Conservation (phyloP, 2,329 filamentous ascomycete species). For the Tolypocladium album region DNA sequence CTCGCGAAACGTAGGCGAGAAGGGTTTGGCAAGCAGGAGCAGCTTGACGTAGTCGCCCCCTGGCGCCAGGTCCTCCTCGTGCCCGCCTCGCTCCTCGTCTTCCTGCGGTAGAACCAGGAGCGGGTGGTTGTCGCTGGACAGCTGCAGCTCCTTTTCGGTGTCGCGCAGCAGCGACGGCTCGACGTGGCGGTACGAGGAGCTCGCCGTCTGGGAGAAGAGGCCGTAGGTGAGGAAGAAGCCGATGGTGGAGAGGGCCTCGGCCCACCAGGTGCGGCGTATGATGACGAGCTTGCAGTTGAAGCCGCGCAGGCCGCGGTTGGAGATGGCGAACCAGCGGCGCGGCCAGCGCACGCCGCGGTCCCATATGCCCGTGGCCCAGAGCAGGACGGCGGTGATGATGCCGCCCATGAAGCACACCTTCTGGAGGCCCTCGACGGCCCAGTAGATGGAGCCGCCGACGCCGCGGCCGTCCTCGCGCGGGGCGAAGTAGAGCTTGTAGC, state of each 20-base stretch:
- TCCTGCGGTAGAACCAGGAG: slow-evolving; percentile 31
- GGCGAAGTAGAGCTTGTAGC: slow-evolving; percentile 85
- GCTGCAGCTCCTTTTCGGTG: slow-evolving; percentile 47
- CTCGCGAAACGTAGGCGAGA: slow-evolving; percentile 86
- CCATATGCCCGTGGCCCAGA: slow-evolving; percentile 96
- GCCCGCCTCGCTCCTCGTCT: slow-evolving; percentile 54
- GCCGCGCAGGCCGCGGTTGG: slow-evolving; percentile 78
- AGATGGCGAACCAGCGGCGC: slow-evolving; percentile 75
- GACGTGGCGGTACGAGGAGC: slow-evolving; percentile 66
- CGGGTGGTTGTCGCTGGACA: slow-evolving; percentile 30
- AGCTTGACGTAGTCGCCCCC: slow-evolving; percentile 91
- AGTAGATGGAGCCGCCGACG: slow-evolving; percentile 89
- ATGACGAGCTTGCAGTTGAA: slow-evolving; percentile 97
- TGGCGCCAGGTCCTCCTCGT: slow-evolving; percentile 82
- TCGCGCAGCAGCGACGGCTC: slow-evolving; percentile 52
- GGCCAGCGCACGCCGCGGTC: slow-evolving; percentile 93
- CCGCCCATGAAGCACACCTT: slow-evolving; percentile 89
- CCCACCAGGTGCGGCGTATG: slow-evolving; percentile 71
- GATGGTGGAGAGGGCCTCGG: slow-evolving; percentile 61
- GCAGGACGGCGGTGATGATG: slow-evolving; percentile 71
- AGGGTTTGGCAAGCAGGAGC: slow-evolving; percentile 83
- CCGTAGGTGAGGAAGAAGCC: slow-evolving; percentile 72
- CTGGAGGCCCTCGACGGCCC: slow-evolving; percentile 83
- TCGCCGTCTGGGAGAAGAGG: slow-evolving; percentile 55
- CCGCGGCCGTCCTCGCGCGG: slow-evolving; percentile 90